These are phyloP conservation scores for Boletus speciosus DNA, from an alignment of 768 basidiomycete species.

Conservation along the genomic window DNA sequence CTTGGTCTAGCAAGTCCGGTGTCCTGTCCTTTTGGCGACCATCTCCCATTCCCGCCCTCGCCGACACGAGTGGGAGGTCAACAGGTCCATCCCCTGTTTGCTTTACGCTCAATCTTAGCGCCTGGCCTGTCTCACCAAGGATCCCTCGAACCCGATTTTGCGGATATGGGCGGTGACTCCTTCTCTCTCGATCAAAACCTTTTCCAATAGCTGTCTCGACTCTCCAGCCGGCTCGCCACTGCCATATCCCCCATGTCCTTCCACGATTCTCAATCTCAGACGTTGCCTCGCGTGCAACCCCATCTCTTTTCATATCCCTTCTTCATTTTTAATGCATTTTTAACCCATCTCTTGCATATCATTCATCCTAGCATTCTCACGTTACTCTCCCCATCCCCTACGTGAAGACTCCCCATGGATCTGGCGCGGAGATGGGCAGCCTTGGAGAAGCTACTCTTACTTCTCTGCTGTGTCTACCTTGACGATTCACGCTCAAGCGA, in stretches of 20 bases:
- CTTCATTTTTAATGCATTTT: conserved; percentile 31
- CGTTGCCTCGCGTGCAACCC: conserved; percentile 29
- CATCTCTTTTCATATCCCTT: conserved; percentile 26
- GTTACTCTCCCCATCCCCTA: conserved; percentile 16
- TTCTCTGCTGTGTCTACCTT: conserved; percentile 16
- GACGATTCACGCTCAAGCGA: conserved; percentile 26
- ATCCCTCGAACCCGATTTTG: conserved; percentile 41
- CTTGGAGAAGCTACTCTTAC: conserved; percentile 9
- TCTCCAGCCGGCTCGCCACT: conserved; percentile 14
- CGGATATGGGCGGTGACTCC: conserved; percentile 34
- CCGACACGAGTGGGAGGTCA: conserved; percentile 21
- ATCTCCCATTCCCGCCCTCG: conserved; percentile 22
- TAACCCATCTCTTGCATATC: conserved; percentile 34
- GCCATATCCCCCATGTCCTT: conserved; percentile 15
- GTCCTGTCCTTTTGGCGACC: conserved; percentile 36
- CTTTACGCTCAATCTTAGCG: conserved; percentile 44
- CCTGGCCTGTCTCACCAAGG: conserved; percentile 31
- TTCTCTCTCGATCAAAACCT: conserved; percentile 46
- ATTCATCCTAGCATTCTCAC: conserved; percentile 25
- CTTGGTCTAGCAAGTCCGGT: conserved; percentile 37
- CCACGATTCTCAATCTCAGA: conserved; percentile 25
- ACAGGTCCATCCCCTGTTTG: conserved; percentile 29
- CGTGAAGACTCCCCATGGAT: conserved; percentile 21
- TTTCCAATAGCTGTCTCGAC: conserved; percentile 40
- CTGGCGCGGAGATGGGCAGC: conserved; percentile 12